Conservation (phyloP, 495 filamentous ascomycete species). For the Aspergillus leporis region DNA sequence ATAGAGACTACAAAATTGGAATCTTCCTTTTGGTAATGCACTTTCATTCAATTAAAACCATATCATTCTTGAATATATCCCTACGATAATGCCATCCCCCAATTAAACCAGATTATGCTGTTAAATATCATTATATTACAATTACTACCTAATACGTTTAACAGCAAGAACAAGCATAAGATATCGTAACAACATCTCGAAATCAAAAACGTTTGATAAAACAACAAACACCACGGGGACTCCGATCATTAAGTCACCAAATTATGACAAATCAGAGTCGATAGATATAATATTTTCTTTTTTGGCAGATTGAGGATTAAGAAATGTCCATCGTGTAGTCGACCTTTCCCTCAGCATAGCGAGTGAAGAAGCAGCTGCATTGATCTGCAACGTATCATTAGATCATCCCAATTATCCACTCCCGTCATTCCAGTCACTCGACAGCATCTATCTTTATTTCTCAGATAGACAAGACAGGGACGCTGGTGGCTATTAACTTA, state of each 20-base stretch:
- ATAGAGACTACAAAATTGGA: slow-evolving; percentile 21
- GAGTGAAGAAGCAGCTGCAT: background rate
- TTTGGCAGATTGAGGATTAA: background rate
- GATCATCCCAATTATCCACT: background rate
- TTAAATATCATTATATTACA: slow-evolving; percentile 22
- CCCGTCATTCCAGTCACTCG: background rate
- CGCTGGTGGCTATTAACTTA: slow-evolving; percentile 19
- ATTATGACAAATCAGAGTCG: background rate
- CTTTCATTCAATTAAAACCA: too few relatives aligned
- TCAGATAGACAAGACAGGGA: background rate
- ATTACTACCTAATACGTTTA: slow-evolving; percentile 11
- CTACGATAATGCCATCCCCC: too few relatives aligned
- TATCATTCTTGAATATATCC: too few relatives aligned
- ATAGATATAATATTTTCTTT: background rate
- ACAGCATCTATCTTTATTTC: background rate
- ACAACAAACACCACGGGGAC: background rate
- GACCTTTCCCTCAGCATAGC: background rate
- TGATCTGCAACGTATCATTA: background rate
- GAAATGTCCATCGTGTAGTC: background rate
- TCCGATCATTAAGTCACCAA: background rate
- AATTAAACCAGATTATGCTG: background rate
- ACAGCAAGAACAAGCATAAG: slow-evolving; percentile 7
- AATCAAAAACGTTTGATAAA: slow-evolving; percentile 1
- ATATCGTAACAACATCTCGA: slow-evolving; percentile 15
- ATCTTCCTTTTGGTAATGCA: too few relatives aligned